Evolutionary conservation across 2,329 filamentous ascomycete species (phyloP).

Genomic region (Trichoderma sp.): DNA sequence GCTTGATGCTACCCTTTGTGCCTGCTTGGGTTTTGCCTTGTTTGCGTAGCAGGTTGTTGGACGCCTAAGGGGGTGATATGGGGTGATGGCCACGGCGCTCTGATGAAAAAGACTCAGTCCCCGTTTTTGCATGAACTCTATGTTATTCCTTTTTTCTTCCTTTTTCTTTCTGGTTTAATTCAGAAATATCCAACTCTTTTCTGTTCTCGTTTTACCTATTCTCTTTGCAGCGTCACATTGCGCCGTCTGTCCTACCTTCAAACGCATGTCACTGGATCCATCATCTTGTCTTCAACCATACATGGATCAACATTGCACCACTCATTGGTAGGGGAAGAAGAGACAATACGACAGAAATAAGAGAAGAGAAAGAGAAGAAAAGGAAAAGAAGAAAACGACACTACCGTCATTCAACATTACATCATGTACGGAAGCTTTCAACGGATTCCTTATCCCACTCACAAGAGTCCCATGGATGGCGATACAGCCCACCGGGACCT

Average conservation of each 20-base stretch:
- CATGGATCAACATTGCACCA: neutral
- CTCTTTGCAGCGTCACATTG: neutral
- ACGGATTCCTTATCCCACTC: conserved; percentile 27
- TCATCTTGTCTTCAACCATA: neutral
- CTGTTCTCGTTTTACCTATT: neutral
- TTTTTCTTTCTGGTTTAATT: neutral
- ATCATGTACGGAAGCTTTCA: conserved; percentile 21
- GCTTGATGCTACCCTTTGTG: conserved; percentile 9
- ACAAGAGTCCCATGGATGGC: conserved; percentile 30
- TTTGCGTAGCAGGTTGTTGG: conserved; percentile 10
- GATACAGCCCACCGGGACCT: conserved; percentile 28
- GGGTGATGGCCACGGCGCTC: conserved; percentile 12
- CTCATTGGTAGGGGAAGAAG: neutral
- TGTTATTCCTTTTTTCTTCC: neutral
- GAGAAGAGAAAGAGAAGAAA: neutral
- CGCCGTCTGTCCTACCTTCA: neutral
- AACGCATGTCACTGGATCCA: neutral
- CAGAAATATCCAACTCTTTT: neutral
- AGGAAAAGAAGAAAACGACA: neutral
- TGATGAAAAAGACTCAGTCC: conserved; percentile 18
- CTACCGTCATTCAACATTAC: neutral
- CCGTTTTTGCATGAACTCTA: conserved; percentile 3
- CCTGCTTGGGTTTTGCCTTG: conserved; percentile 14
- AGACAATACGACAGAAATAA: neutral
- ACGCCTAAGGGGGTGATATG: conserved; percentile 8